phyloP scores from a whole-genome alignment of 805 yeast species.

The Candida dajiaensis region DNA sequence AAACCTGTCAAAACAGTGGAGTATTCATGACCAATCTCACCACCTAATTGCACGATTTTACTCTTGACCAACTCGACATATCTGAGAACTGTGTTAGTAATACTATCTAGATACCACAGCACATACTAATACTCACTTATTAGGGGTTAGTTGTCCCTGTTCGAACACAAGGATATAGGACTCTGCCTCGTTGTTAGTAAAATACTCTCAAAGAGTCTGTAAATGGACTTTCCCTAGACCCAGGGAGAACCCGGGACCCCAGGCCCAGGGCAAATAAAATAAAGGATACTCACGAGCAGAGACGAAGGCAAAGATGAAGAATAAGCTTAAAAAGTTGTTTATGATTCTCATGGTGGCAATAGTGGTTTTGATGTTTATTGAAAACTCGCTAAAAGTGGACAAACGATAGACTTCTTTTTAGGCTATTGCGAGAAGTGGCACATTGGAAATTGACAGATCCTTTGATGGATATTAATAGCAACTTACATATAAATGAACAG shows the following conservation, averaged over 20 bases:
- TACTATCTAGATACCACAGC: too few relatives aligned
- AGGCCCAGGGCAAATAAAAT: too few relatives aligned
- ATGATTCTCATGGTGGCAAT: background rate
- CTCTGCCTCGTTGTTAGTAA: slow-evolving; percentile 7
- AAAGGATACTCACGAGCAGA: background rate
- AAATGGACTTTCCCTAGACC: too few relatives aligned
- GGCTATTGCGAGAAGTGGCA: too few relatives aligned
- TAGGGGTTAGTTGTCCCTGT: slow-evolving; percentile 25
- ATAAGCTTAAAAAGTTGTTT: background rate
- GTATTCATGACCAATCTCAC: slow-evolving; percentile 41
- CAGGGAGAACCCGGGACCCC: too few relatives aligned
- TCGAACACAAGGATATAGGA: slow-evolving; percentile 23
- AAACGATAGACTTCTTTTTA: too few relatives aligned
- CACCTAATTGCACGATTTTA: slow-evolving; percentile 34
- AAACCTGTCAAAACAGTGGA: slow-evolving; percentile 42
- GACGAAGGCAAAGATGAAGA: background rate
- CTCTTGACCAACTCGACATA: slow-evolving; percentile 28
- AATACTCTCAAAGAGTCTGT: too few relatives aligned
- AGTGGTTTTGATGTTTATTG: background rate
- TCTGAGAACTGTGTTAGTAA: slow-evolving; percentile 1
- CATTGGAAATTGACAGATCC: too few relatives aligned
- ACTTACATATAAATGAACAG: too few relatives aligned
- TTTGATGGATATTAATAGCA: too few relatives aligned
- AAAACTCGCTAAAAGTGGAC: background rate
- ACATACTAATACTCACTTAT: slow-evolving; percentile 10